Evolutionary conservation across 768 basidiomycete genomes (phyloP).

Genomic region (Mycena crocata): DNA sequence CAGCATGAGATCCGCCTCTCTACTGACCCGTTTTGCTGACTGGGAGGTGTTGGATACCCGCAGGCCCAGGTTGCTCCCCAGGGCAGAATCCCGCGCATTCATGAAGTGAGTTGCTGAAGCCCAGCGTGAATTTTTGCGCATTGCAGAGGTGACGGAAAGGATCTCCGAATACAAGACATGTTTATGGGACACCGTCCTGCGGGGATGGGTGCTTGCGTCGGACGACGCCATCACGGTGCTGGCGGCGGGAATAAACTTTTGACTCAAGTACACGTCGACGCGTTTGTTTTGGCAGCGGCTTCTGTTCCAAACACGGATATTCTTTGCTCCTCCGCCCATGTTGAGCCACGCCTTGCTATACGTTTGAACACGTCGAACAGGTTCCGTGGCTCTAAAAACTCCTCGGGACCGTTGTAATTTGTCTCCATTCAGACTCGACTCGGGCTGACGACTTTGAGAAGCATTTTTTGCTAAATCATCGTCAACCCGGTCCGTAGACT

Average conservation of each 20-base stretch:
- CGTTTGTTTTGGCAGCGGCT: conserved; percentile 1
- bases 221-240: conserved; percentile 38
- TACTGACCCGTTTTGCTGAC: conserved; percentile 61
- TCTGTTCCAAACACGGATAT: background rate
- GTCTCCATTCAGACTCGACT: too few relatives aligned
- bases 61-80: conserved; percentile 82
- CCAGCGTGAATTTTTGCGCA: conserved; percentile 99
- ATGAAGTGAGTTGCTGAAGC: conserved; percentile 77
- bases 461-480: too few relatives aligned
- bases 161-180: conserved; percentile 93
- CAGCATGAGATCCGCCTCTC: conserved; percentile 88
- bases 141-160: conserved; percentile 88
- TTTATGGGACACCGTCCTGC: conserved; percentile 63
- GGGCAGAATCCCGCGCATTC: conserved; percentile 70
- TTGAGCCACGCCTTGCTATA: background rate
- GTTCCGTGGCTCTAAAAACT: too few relatives aligned
- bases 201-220: conserved; percentile 35
- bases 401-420: too few relatives aligned
- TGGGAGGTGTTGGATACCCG: conserved; percentile 65
- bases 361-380: too few relatives aligned
- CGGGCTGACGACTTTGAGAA: too few relatives aligned
- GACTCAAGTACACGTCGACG: conserved; percentile 47
- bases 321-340: background rate
- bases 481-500: too few relatives aligned
- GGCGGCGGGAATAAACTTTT: conserved; percentile 29